Conservation (phyloP, 768 basidiomycete genomes). For the Macrolepiota albuminosa region DNA sequence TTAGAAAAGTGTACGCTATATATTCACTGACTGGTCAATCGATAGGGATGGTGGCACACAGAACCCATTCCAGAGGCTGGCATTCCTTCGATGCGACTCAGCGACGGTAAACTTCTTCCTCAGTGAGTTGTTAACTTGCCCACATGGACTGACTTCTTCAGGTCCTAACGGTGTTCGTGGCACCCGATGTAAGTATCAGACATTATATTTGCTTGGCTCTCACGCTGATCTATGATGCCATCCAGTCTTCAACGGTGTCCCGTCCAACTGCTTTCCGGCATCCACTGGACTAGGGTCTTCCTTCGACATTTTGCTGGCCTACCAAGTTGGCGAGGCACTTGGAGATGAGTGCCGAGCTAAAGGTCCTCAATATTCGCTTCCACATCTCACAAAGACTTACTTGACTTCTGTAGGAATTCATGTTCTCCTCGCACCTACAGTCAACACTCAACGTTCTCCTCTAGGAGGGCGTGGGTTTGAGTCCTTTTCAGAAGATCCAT, state of each 20-base stretch:
- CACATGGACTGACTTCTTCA: conserved; percentile 9
- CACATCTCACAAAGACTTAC: conserved; percentile 2
- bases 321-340: conserved; percentile 42
- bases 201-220: conserved; percentile 26
- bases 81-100: conserved; percentile 38
- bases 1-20: background rate
- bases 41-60: conserved; percentile 46
- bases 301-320: conserved; percentile 47
- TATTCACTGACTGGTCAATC: background rate
- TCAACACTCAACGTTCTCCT: conserved; percentile 61
- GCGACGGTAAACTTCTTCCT: conserved; percentile 33
- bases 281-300: conserved; percentile 54
- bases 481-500: conserved; percentile 60
- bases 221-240: conserved; percentile 25
- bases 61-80: conserved; percentile 34
- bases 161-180: conserved; percentile 50
- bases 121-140: background rate
- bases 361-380: conserved; percentile 19
- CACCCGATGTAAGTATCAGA: conserved; percentile 29
- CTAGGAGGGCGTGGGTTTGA: conserved; percentile 56
- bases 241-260: conserved; percentile 51
- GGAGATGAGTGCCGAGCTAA: conserved; percentile 51
- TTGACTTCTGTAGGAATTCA: conserved; percentile 28
- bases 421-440: conserved; percentile 57
- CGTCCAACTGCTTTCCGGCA: conserved; percentile 53